These are phyloP conservation scores for Carex pumila DNA, from an alignment of 176 grass and related monocot species.

Conservation along the genomic window DNA sequence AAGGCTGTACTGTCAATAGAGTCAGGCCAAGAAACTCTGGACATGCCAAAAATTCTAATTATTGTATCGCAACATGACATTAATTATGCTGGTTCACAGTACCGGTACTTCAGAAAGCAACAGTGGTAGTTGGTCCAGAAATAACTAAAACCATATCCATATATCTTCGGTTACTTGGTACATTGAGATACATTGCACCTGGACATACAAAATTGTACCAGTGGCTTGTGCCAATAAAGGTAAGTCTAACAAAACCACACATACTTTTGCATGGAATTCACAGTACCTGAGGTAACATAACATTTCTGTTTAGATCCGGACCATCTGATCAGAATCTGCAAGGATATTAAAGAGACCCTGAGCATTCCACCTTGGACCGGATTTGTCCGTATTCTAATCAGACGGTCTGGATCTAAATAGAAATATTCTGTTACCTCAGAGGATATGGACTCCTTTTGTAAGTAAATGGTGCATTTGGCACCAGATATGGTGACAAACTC, in stretches of 20 bases:
- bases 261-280: background rate
- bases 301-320: too few species aligned
- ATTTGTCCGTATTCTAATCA: too few species aligned
- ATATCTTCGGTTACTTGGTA: background rate
- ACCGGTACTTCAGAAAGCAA: background rate
- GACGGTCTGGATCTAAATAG: too few species aligned
- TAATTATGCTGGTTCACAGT: background rate
- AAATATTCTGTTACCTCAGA: too few species aligned
- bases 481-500: background rate
- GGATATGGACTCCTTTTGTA: background rate
- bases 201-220: background rate
- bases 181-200: background rate
- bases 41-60: background rate
- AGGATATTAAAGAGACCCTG: too few species aligned
- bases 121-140: background rate
- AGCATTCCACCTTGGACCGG: too few species aligned
- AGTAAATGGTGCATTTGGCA: background rate
- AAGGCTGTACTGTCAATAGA: background rate
- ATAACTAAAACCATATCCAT: background rate
- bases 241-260: background rate
- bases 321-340: too few species aligned
- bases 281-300: too few species aligned
- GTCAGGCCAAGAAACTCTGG: background rate
- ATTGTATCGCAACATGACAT: background rate
- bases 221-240: background rate